These are phyloP conservation scores for Lasiosphaeria miniovina DNA, from an alignment of 495 filamentous ascomycete genomes.

Conservation along the genomic window DNA sequence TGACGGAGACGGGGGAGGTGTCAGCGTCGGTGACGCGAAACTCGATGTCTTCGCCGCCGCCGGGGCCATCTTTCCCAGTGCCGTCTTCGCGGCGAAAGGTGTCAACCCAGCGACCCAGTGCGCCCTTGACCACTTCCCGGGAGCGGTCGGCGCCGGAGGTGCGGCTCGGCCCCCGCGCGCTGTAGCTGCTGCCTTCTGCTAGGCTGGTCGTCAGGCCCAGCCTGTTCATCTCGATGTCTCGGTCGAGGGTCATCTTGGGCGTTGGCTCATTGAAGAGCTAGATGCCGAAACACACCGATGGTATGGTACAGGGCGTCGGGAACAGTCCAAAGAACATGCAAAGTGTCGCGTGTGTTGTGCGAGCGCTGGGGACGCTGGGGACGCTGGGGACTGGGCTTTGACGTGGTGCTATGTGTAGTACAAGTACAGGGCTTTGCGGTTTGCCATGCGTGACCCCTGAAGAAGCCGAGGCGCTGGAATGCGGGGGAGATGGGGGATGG, in stretches of 20 bases:
- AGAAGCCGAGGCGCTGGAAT: too few relatives aligned
- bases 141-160: background rate
- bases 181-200: slow-evolving; percentile 22
- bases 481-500: too few relatives aligned
- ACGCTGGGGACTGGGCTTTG: too few relatives aligned
- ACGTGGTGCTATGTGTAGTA: too few relatives aligned
- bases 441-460: too few relatives aligned
- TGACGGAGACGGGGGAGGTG: background rate
- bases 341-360: too few relatives aligned
- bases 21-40: slow-evolving; percentile 11
- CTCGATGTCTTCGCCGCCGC: slow-evolving; percentile 3
- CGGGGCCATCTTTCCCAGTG: background rate
- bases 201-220: slow-evolving; percentile 18
- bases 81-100: slow-evolving; percentile 29
- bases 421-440: too few relatives aligned
- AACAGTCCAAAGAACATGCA: too few relatives aligned
- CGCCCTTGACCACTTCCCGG: slow-evolving; percentile 11
- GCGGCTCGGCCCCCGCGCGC: slow-evolving; percentile 7
- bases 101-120: slow-evolving; percentile 26
- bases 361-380: too few relatives aligned
- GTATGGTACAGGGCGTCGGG: too few relatives aligned
- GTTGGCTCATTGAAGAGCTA: background rate
- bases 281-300: background rate
- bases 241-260: slow-evolving; percentile 16
- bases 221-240: slow-evolving; percentile 29